These are phyloP conservation scores for Beauveria bassiana DNA, from an alignment of 2,329 filamentous ascomycete genomes.

Conservation along the genomic window DNA sequence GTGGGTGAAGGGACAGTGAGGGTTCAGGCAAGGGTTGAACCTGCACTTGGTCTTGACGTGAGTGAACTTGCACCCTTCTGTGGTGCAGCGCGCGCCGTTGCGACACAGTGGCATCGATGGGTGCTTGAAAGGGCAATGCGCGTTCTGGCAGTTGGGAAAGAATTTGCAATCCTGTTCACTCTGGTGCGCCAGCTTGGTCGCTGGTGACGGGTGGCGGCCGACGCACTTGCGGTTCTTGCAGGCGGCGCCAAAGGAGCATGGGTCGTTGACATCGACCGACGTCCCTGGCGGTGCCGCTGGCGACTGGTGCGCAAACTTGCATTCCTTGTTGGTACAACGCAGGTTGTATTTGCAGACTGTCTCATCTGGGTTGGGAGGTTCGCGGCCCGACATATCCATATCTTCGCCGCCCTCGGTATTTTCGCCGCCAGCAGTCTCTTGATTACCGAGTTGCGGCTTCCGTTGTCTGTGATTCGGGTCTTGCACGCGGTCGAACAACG, in stretches of 20 bases:
- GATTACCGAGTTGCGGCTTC: constrained; percentile 34
- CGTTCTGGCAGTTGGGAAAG: constrained; percentile 86
- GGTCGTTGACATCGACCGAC: constrained; percentile 69
- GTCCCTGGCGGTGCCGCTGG: constrained; percentile 75
- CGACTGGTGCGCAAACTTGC: constrained; percentile 90
- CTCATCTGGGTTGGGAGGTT: constrained; percentile 50
- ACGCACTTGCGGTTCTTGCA: constrained; percentile 97
- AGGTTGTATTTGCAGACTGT: constrained; percentile 85
- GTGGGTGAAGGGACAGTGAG: constrained; percentile 83
- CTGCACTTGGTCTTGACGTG: constrained; percentile 81
- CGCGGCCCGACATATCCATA: constrained; percentile 54
- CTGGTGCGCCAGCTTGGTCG: constrained; percentile 69
- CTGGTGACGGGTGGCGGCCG: constrained; percentile 85
- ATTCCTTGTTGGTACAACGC: constrained; percentile 79
- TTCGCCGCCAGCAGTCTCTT: constrained; percentile 26
- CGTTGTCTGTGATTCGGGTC: constrained; percentile 42
- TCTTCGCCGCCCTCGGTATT: constrained; percentile 45
- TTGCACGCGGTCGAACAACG: constrained; percentile 69
- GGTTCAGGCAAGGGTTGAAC: constrained; percentile 85
- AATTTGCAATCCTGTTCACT: constrained; percentile 83
- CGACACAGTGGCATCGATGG: constrained; percentile 79
- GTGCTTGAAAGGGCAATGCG: constrained; percentile 81
- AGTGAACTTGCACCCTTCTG: constrained; percentile 78
- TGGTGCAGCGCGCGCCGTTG: constrained; percentile 83
- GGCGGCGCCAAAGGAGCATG: constrained; percentile 77